Conservation (phyloP, 768 basidiomycete genomes). For the Pleurotus tuoliensis region DNA sequence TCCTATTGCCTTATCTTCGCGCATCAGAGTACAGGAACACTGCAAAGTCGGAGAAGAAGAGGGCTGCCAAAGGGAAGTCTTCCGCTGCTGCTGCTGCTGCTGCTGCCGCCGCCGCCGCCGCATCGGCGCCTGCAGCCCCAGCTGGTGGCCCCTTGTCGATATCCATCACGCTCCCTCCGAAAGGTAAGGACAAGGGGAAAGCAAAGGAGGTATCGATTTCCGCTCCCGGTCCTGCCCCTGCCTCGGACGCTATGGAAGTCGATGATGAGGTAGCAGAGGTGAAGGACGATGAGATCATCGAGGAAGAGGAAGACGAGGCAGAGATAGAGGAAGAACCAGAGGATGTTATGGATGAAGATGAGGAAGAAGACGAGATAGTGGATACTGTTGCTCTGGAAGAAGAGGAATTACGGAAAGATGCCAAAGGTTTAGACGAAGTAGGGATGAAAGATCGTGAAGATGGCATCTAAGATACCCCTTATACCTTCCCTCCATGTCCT, state of each 20-base stretch:
- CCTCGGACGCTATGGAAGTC: conserved; percentile 29
- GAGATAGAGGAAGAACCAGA: conserved; percentile 32
- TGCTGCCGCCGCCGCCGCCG: conserved; percentile 16
- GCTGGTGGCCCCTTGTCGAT: conserved; percentile 5
- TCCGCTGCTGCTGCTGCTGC: conserved; percentile 10
- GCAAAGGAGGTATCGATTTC: conserved; percentile 9
- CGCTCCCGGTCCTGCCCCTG: conserved; percentile 15
- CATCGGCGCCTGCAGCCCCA: conserved; percentile 2
- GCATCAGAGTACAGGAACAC: no score
- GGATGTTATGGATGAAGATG: conserved; percentile 35
- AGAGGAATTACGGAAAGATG: conserved; percentile 38
- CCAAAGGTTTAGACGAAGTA: conserved; percentile 29
- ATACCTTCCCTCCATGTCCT: no score
- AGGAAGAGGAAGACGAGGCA: conserved; percentile 26
- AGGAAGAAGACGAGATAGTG: conserved; percentile 34
- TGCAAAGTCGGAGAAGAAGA: no score
- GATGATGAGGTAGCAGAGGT: conserved; percentile 21
- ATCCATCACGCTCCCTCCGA: conserved; percentile 14
- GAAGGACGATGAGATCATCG: conserved; percentile 21
- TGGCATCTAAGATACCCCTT: background rate
- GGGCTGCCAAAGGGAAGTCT: conserved; percentile 22
- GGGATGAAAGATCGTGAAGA: background rate
- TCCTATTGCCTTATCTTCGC: background rate
- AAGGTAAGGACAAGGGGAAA: conserved; percentile 38
- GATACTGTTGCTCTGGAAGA: conserved; percentile 41